Evolutionary conservation across 805 yeast species (phyloP).

Genomic region (Hanseniaspora occidentalis): DNA sequence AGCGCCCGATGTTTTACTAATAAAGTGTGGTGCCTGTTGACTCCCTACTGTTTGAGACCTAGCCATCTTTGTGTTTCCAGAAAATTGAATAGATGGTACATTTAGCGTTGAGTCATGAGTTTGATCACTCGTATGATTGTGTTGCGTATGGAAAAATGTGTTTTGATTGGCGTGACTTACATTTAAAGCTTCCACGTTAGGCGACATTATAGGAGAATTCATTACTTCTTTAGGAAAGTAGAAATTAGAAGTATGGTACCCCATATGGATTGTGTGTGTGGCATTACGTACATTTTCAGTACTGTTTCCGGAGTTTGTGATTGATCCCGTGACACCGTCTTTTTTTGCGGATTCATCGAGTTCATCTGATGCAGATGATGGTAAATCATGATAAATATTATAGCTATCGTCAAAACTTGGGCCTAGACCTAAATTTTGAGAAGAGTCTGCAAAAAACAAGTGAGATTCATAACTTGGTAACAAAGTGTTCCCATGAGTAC

Average conservation of each 20-base stretch:
- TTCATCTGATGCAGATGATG: no score
- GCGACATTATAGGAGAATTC: conserved; percentile 39
- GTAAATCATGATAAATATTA: conserved; percentile 4
- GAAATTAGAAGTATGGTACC: conserved; percentile 26
- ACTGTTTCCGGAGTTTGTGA: background rate
- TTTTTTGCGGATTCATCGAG: conserved; percentile 1
- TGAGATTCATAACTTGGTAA: conserved; percentile 54
- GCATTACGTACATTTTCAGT: background rate
- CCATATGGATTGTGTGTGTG: background rate
- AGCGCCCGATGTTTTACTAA: no score
- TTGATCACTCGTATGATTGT: no score
- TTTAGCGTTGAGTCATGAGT: no score
- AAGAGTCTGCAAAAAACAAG: conserved; percentile 1
- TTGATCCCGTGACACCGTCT: background rate
- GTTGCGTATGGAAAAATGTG: no score
- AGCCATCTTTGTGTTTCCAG: background rate
- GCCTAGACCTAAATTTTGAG: conserved; percentile 1
- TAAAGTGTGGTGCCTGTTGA: no score
- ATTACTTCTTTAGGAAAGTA: conserved; percentile 29
- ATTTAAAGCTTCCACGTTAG: conserved; percentile 39
- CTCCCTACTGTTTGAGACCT: background rate
- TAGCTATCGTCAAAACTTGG: background rate
- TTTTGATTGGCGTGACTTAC: conserved; percentile 8
- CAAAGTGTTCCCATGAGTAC: conserved; percentile 71
- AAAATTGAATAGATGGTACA: background rate